These are phyloP conservation scores for Tuber melanosporum DNA, from an alignment of 495 filamentous ascomycete genomes.

Conservation along the genomic window DNA sequence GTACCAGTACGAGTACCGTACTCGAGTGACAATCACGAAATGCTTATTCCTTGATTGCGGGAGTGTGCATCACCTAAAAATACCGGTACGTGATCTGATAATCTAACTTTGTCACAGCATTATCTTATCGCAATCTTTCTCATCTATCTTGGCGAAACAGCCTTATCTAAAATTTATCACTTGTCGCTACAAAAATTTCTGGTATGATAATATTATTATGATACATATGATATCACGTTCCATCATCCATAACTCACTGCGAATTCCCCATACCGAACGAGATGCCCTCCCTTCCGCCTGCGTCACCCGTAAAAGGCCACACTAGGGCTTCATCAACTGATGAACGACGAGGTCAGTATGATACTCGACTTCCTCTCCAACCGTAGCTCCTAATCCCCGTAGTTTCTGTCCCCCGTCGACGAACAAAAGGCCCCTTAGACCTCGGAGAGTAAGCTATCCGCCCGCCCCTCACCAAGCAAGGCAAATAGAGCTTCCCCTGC, in stretches of 20 bases:
- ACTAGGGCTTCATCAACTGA: constrained; percentile 26
- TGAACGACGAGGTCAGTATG: constrained; percentile 33
- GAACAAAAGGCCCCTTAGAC: constrained; percentile 56
- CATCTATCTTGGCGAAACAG: background rate
- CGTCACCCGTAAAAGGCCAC: constrained; percentile 26
- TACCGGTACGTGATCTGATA: background rate
- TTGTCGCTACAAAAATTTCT: background rate
- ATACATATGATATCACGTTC: background rate
- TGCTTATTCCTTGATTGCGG: background rate
- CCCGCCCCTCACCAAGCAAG: background rate
- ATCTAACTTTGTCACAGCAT: background rate
- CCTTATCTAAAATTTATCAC: background rate
- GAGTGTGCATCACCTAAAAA: background rate
- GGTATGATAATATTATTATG: background rate
- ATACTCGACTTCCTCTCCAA: background rate
- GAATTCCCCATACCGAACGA: background rate
- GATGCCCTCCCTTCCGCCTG: constrained; percentile 20
- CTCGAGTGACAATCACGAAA: background rate
- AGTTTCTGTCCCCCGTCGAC: constrained; percentile 41
- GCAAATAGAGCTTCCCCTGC: constrained; percentile 12
- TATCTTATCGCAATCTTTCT: background rate
- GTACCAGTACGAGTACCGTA: no score
- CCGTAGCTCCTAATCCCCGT: constrained; percentile 14
- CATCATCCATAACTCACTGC: background rate
- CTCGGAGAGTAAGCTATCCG: constrained; percentile 48